Conservation (phyloP, 1,284 basidiomycete genomes). For the Boletus semigastroideus region DNA sequence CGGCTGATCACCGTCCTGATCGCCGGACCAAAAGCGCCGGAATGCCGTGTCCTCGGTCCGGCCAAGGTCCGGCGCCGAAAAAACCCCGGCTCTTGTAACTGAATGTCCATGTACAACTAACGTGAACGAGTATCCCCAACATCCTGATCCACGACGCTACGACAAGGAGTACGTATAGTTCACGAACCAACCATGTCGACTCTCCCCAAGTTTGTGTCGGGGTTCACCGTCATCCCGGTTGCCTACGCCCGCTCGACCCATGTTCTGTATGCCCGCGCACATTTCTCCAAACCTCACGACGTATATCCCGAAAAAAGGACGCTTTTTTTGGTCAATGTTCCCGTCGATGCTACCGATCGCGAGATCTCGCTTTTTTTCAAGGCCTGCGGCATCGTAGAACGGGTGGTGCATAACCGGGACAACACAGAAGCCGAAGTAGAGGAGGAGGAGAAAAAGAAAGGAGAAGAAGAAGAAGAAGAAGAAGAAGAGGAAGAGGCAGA, state of each 20-base stretch:
- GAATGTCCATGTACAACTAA: no score
- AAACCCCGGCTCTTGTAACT: no score
- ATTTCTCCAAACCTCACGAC: constrained; percentile 46
- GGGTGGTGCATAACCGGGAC: constrained; percentile 53
- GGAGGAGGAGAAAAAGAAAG: neutral
- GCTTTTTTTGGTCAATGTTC: constrained; percentile 83
- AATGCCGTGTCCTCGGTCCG: no score
- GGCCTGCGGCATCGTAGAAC: constrained; percentile 73
- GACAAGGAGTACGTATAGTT: neutral
- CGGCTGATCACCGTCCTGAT: no score
- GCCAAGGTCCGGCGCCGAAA: no score
- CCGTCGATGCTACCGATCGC: constrained; percentile 79
- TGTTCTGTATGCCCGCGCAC: constrained; percentile 60
- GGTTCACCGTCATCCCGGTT: constrained; percentile 62
- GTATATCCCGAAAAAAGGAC: constrained; percentile 68
- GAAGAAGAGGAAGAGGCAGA: constrained; percentile 9
- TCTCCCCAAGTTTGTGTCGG: constrained; percentile 29
- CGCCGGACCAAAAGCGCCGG: no score
- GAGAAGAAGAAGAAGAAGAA: constrained; percentile 25
- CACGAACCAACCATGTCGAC: constrained; percentile 7
- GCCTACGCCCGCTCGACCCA: constrained; percentile 58
- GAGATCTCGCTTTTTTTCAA: constrained; percentile 76
- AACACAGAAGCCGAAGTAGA: constrained; percentile 26
- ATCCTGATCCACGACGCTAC: neutral
- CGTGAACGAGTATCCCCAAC: no score